Evolutionary conservation across 2,329 filamentous ascomycete genomes (phyloP), one percentile per base, ranked within the genome.

Genomic region (Fusarium piperis): DNA sequence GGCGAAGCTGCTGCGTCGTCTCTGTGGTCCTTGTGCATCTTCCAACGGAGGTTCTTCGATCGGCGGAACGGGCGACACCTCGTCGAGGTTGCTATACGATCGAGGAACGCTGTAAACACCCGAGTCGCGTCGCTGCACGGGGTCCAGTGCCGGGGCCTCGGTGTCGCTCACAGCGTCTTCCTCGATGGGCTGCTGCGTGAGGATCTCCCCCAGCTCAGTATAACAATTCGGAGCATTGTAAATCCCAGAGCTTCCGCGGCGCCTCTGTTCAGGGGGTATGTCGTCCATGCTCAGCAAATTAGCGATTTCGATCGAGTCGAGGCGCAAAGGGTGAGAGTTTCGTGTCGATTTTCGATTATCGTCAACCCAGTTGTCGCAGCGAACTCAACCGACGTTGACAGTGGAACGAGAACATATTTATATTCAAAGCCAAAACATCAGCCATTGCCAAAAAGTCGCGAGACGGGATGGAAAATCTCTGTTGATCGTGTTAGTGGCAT

Each of bases 1-100:
- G 30, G n/a, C 41, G 18, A 70, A 41, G 59, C 39, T 67, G 13
- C 62, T 61, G 6, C 46, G 59, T 51, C 66, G 56, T 59, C 59
- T 51, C 10, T 63, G 32, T 66, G 67, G 62, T 12, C n/a, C 44
- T 8, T 32, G 26, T 26, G 23, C 59, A n/a, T 36, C 60, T 16
- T 46, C 36, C 15, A 41, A 33, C 2, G 64, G 59, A n/a, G 62
- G 39, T 11, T 64, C 36, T 2, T 65, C 59, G 6, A 71, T 41
- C 12, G 64, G 67, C n/a, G 67, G 56, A 28, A 65, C 41, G 9
- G 62, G 57, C 9, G 32, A 52, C 16, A 83, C 67, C 72, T 87
- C 86, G 64, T 83, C 80, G 26, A 87, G 76, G 66, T 85, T 83
- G 44, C 72, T 79, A 65, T 84, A 86, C 5, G 72, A 74, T 41